Evolutionary conservation across 768 basidiomycete species (phyloP).

Genomic region (Leccinum incarnatum): DNA sequence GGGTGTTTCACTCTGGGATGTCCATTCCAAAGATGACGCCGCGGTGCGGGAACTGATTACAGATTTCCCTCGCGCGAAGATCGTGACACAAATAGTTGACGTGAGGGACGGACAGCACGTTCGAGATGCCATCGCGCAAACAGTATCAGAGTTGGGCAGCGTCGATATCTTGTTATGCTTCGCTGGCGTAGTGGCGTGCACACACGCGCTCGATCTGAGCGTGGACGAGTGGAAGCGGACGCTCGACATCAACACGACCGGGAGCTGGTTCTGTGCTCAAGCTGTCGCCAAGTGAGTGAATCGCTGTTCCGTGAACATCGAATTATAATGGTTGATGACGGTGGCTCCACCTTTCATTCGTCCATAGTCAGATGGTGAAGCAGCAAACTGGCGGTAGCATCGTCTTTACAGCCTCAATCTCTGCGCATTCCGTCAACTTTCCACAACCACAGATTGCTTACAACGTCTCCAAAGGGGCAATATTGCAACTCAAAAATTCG

Average conservation of each 20-base stretch:
- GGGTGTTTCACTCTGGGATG: conserved; percentile 27
- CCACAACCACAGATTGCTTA: conserved; percentile 42
- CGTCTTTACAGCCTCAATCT: conserved; percentile 43
- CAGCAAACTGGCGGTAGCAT: conserved; percentile 41
- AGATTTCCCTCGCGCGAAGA: conserved; percentile 30
- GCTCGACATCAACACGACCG: conserved; percentile 43
- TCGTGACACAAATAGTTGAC: conserved; percentile 35
- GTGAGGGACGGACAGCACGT: conserved; percentile 25
- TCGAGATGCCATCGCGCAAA: conserved; percentile 28
- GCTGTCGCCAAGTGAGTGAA: conserved; percentile 34
- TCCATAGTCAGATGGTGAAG: conserved; percentile 39
- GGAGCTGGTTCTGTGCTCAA: conserved; percentile 45
- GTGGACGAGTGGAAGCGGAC: conserved; percentile 37
- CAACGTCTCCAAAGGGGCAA: conserved; percentile 42
- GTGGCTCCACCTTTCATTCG: neutral
- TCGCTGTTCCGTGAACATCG: neutral
- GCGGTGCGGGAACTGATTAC: conserved; percentile 21
- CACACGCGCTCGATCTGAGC: conserved; percentile 32
- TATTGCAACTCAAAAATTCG: conserved; percentile 38
- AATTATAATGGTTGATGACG: neutral
- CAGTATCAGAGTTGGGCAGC: conserved; percentile 30
- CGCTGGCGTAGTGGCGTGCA: conserved; percentile 39
- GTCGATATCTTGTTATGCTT: conserved; percentile 42
- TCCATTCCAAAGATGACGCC: conserved; percentile 9
- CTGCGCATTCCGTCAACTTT: conserved; percentile 40